Conservation (phyloP, 805 yeast species). For the Candida peoriensis region DNA sequence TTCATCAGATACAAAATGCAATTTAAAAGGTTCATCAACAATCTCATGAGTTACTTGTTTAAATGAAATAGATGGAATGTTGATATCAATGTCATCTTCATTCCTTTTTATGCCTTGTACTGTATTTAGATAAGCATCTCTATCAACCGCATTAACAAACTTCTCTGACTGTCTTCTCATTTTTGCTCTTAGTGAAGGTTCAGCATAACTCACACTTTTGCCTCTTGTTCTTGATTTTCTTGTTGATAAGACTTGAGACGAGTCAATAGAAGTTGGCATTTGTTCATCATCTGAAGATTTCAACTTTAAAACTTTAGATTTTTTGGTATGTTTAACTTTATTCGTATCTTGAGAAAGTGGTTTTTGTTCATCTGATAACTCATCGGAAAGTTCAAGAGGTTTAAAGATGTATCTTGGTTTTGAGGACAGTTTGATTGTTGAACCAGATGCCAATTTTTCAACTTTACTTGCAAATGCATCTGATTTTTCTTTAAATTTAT, state of each 20-base stretch:
- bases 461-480: not conserved
- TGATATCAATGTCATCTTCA: too few relatives aligned
- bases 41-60: conserved; percentile 2
- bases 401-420: too few relatives aligned
- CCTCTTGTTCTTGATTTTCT: conserved; percentile 47
- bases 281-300: conserved; percentile 32
- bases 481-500: not conserved
- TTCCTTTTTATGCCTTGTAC: too few relatives aligned
- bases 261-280: conserved; percentile 29
- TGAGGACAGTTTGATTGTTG: too few relatives aligned
- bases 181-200: conserved; percentile 62
- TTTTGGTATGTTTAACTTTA: conserved; percentile 25
- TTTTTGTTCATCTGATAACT: conserved; percentile 18
- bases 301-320: conserved; percentile 25
- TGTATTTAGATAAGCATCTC: conserved; percentile 13
- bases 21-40: too few relatives aligned
- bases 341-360: conserved; percentile 17
- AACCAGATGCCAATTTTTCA: not conserved
- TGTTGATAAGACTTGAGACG: conserved; percentile 12
- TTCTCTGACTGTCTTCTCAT: conserved; percentile 62
- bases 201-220: conserved; percentile 57
- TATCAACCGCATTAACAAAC: conserved; percentile 54
- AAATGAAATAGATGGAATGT: too few relatives aligned
- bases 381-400: too few relatives aligned
- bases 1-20: too few relatives aligned